A percentile compares a stretch with the other conserved stretches of the same genome.
Conservation (phyloP, 1,139 yeast genomes). For the Tardiomyces digboiensis region DNA sequence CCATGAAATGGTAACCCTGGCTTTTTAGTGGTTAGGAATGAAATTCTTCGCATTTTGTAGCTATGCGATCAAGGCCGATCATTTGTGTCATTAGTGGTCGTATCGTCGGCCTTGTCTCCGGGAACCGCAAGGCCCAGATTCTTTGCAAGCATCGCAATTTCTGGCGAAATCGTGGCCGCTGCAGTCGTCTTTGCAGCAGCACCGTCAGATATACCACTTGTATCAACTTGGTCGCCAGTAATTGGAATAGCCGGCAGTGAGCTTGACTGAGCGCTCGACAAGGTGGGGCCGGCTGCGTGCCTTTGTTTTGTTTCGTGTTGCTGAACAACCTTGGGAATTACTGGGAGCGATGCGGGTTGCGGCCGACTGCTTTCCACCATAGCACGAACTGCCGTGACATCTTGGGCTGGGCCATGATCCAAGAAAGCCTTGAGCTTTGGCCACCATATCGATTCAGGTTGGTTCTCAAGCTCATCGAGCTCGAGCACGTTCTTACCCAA, state of each 20-base stretch:
- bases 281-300: no score
- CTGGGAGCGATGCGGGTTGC: background rate
- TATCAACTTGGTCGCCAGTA: background rate
- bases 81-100: background rate
- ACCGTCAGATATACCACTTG: background rate
- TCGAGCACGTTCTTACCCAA: constrained; percentile 62
- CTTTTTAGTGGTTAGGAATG: no score
- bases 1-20: no score
- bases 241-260: background rate
- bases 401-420: constrained; percentile 15
- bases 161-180: background rate
- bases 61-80: no score
- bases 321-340: background rate
- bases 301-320: background rate
- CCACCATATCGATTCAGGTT: constrained; percentile 53
- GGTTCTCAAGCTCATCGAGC: constrained; percentile 50
- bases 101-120: background rate
- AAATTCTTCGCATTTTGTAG: no score
- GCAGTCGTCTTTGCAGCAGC: background rate
- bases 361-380: background rate
- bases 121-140: background rate
- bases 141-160: background rate
- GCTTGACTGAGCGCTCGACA: background rate
- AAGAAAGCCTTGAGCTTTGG: constrained; percentile 10
- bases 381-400: background rate